These are phyloP conservation scores for Suhomyces maxii DNA, from an alignment of 1,139 yeast species.

Conservation along the genomic window DNA sequence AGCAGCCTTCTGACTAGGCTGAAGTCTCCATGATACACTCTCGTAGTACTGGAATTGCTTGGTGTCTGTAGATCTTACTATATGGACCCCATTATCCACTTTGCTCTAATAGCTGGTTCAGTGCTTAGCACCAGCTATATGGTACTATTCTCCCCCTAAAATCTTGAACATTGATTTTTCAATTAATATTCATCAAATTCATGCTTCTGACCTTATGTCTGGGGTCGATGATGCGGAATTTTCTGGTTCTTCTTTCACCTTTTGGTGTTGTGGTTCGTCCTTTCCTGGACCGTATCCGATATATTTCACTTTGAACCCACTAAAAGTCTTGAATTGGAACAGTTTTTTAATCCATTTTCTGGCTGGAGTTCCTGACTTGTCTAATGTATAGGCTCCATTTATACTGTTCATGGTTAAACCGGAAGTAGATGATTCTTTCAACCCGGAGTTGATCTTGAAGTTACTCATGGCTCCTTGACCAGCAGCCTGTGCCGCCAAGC, in stretches of 20 bases:
- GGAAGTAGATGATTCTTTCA: constrained; percentile 44
- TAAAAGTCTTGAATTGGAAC: constrained; percentile 53
- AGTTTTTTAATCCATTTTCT: constrained; percentile 54
- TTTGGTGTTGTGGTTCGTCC: neutral
- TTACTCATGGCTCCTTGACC: constrained; percentile 17
- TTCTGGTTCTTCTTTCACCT: constrained; percentile 3
- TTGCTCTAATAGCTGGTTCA: no score
- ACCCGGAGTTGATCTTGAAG: constrained; percentile 40
- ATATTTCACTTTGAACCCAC: constrained; percentile 52
- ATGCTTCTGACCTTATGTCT: constrained; percentile 10
- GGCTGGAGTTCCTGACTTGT: constrained; percentile 50
- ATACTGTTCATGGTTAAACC: constrained; percentile 44
- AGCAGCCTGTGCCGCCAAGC: neutral
- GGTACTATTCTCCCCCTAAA: no score
- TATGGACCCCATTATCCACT: no score
- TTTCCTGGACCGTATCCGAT: constrained; percentile 33
- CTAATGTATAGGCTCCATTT: constrained; percentile 36
- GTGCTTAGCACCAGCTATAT: no score
- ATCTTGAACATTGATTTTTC: no score
- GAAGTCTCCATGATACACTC: no score
- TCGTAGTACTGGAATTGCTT: no score
- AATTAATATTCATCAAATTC: neutral
- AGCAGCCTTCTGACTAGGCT: no score
- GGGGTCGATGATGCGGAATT: constrained; percentile 7
- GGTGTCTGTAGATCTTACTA: no score